Base-by-base conservation (phyloP, 805 yeast species). In the Pichia cabralensis region DNA sequence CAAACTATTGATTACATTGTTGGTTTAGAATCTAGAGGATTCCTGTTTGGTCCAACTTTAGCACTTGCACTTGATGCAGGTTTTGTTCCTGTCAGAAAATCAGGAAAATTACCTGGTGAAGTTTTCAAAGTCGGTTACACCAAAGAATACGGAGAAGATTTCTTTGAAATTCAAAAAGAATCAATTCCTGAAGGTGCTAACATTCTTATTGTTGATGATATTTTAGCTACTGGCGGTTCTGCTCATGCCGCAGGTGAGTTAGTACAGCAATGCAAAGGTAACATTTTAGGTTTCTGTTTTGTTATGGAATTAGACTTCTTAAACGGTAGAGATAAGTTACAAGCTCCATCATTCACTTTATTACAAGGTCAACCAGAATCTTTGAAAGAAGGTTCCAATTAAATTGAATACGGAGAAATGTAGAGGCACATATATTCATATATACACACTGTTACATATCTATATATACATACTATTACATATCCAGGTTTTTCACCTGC, bases 171-270 rank as follows among this genome's bases (percentile, higher is more conserved):
- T 61, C 98, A 92, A 65, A 65, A 69, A 43, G 88, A 72, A 36
- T 75, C 89, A 24, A 75, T 92, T 46, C 80, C 84, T 45, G 68
- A 69, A 42, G 94, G 89, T 25, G 71, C 94, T 31, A 81, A 71
- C 39, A 92, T 92, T 20, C 64, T 89, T 25, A 71, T 92, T 45
- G 94, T 92, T 25, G 99, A 92, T 60, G 99, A 92, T 54, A 86
- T 92, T 50, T 80, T 92, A 56, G 98, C 98, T 32, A 92, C 98
- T 25, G 97, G 97, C 43, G 99, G 99, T 26, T 80, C 94, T 48
- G 98, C 98, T 18, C 62, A 64, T 36, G 96, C 94, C 40, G 97
- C 97, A 27, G 96, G 95, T 40, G 80, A 84, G 52, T 70, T 92
- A 45, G 80, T 85, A 33, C 53, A 55, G 46, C 62, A 70, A 57